phyloP scores from a whole-genome alignment of 306 rosid genomes.

The Cicer chorassanicum region DNA sequence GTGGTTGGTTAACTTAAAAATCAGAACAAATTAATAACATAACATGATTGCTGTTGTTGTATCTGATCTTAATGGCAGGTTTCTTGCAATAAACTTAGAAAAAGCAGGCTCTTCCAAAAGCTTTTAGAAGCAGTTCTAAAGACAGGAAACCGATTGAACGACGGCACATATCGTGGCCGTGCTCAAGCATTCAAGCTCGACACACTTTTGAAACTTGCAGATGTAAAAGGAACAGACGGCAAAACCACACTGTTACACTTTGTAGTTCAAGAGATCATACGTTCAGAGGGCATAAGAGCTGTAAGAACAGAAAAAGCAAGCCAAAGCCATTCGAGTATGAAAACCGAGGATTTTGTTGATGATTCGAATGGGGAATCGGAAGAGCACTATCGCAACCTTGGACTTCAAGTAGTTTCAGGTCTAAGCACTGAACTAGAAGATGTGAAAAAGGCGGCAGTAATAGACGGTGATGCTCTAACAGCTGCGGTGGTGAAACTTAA shows the following conservation, averaged over 20 bases:
- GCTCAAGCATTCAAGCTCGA: constrained; percentile 98
- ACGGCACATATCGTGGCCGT: constrained; percentile 93
- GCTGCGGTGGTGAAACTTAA: constrained; percentile 59
- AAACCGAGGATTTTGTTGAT: constrained; percentile 49
- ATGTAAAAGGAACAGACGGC: constrained; percentile 92
- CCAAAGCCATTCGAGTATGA: constrained; percentile 55
- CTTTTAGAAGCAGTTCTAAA: constrained; percentile 96
- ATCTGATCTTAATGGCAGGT: constrained; percentile 67
- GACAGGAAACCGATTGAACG: constrained; percentile 96
- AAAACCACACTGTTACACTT: constrained; percentile 87
- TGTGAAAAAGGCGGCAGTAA: constrained; percentile 71
- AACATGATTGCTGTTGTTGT: constrained; percentile 22
- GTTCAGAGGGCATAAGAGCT: constrained; percentile 82
- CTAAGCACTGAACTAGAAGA: constrained; percentile 70
- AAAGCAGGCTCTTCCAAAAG: constrained; percentile 83
- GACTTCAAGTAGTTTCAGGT: constrained; percentile 78
- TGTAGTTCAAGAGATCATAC: constrained; percentile 89
- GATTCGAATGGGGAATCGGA: constrained; percentile 50
- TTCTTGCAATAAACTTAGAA: constrained; percentile 71
- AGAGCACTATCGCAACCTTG: constrained; percentile 62
- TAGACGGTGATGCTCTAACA: constrained; percentile 67
- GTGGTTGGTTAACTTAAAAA: constrained; percentile 1
- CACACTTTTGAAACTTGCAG: constrained; percentile 89
- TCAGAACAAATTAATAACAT: neutral
- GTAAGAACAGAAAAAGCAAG: constrained; percentile 51